These are phyloP conservation scores for Eucalyptus cloeziana DNA, from an alignment of 345 rosid genomes.

Conservation along the genomic window DNA sequence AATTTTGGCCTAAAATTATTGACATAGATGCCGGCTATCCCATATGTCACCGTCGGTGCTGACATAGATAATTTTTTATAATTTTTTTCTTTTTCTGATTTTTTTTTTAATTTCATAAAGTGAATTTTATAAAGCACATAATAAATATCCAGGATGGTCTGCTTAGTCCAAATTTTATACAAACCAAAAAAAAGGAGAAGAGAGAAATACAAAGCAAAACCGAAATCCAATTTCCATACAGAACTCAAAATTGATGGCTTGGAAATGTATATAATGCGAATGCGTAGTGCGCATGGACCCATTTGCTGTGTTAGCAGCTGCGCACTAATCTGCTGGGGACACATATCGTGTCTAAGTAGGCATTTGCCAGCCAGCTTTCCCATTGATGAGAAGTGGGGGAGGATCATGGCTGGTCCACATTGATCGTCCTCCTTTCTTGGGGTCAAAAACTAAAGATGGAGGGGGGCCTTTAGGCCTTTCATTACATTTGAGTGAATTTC, in stretches of 20 bases:
- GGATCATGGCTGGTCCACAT: neutral
- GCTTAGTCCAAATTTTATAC: neutral
- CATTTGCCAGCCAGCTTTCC: neutral
- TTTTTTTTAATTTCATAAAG: neutral
- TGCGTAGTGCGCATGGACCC: neutral
- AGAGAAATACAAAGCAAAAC: neutral
- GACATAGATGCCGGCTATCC: neutral
- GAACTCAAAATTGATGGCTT: neutral
- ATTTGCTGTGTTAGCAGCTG: neutral
- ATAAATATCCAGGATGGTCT: neutral
- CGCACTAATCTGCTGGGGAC: neutral
- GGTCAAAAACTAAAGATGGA: neutral
- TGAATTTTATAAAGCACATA: neutral
- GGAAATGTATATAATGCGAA: neutral
- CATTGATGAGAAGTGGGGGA: neutral
- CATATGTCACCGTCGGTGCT: accelerated
- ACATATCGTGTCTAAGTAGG: neutral
- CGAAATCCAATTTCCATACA: neutral
- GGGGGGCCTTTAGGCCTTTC: neutral
- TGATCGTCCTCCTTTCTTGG: neutral
- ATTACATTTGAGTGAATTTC: neutral
- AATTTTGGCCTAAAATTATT: neutral
- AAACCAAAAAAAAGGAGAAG: neutral
- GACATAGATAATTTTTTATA: no score
- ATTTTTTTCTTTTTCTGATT: no score